A percentile compares a stretch with the other conserved stretches of the same genome.
Conservation (phyloP, 495 filamentous ascomycete species). For the Acidiella bohemica region DNA sequence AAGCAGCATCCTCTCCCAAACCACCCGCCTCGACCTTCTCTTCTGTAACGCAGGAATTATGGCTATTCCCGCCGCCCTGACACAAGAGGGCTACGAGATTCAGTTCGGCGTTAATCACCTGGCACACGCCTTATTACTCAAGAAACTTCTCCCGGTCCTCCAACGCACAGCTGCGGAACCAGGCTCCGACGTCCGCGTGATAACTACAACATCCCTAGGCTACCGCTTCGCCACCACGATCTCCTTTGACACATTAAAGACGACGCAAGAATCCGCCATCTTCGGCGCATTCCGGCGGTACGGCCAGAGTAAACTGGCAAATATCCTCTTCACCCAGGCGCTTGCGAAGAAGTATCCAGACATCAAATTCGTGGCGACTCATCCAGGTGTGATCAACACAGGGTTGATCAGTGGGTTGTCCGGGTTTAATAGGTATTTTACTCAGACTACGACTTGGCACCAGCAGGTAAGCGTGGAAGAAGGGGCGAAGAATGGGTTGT, state of each 20-base stretch:
- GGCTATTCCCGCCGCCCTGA: constrained; percentile 14
- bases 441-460: not conserved
- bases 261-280: constrained; percentile 7
- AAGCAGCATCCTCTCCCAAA: constrained; percentile 2
- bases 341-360: constrained; percentile 35
- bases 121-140: constrained; percentile 17
- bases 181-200: constrained; percentile 31
- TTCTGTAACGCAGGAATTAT: constrained; percentile 20
- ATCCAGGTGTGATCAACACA: constrained; percentile 54
- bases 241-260: constrained; percentile 18
- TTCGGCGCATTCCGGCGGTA: constrained; percentile 7
- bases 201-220: constrained; percentile 31
- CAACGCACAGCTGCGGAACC: constrained; percentile 14
- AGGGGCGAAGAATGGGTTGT: constrained; percentile 48
- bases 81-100: constrained; percentile 19
- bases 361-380: constrained; percentile 44
- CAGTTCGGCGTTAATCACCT: constrained; percentile 21
- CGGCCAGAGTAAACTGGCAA: constrained; percentile 27
- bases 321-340: constrained; percentile 26
- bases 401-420: constrained; percentile 27
- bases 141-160: constrained; percentile 18
- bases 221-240: constrained; percentile 27
- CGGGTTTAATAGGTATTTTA: constrained; percentile 3
- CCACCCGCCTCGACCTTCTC: constrained; percentile 14
- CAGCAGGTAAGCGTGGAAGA: constrained; percentile 14